phyloP scores from a whole-genome alignment of 2,329 filamentous ascomycete genomes.

The Cladosporium sphaerospermum region DNA sequence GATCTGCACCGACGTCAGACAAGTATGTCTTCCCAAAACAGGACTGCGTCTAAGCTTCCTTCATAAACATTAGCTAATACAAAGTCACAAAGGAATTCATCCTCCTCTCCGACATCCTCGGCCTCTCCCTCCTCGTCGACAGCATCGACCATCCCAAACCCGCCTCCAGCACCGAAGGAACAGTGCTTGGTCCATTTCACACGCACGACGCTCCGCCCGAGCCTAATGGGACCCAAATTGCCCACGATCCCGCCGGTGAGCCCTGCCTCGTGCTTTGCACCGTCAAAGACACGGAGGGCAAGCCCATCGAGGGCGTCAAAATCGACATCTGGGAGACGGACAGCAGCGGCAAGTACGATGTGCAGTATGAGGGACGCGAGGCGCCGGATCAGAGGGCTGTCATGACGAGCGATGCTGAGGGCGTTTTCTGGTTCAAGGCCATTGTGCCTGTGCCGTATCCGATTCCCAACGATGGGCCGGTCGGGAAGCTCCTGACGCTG shows the following conservation, averaged over 20 bases:
- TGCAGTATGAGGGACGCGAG: conserved; percentile 61
- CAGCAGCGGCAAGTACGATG: conserved; percentile 72
- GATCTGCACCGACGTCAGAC: conserved; percentile 66
- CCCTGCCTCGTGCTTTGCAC: conserved; percentile 69
- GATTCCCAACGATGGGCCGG: conserved; percentile 77
- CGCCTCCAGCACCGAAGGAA: conserved; percentile 63
- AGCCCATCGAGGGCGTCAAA: conserved; percentile 59
- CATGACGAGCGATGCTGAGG: conserved; percentile 62
- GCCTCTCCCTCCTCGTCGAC: conserved; percentile 73
- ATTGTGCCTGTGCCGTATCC: conserved; percentile 82
- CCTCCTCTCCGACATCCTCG: conserved; percentile 71
- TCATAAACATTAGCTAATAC: not conserved
- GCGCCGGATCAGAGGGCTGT: conserved; percentile 68
- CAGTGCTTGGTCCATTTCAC: conserved; percentile 77
- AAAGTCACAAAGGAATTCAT: conserved; percentile 52
- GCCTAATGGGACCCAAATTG: conserved; percentile 55
- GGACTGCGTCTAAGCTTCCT: not conserved
- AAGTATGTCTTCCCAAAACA: conserved; percentile 43
- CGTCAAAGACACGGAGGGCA: conserved; percentile 58
- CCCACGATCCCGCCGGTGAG: conserved; percentile 62
- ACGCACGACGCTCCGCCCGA: conserved; percentile 64
- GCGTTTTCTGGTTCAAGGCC: conserved; percentile 76
- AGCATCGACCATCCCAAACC: conserved; percentile 80
- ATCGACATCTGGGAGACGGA: conserved; percentile 86
- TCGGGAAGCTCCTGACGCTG: conserved; percentile 61